Evolutionary conservation across 2,329 filamentous ascomycete genomes (phyloP).

Genomic region (Epichloe coenophiala): DNA sequence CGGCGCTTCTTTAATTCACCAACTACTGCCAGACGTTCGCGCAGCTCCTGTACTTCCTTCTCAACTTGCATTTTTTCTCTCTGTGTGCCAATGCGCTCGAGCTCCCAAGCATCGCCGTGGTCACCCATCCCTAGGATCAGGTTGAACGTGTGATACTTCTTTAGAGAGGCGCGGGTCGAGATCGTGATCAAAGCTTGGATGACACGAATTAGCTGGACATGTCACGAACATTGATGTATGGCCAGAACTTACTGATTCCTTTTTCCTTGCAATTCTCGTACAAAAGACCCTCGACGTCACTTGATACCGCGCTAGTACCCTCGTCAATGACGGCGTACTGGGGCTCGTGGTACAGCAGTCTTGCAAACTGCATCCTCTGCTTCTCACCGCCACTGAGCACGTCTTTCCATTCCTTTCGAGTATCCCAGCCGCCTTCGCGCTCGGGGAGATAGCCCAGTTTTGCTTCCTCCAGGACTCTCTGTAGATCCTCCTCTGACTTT

Average conservation of each 20-base stretch:
- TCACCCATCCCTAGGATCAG: slow-evolving; percentile 72
- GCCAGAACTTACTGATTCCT: slow-evolving; percentile 64
- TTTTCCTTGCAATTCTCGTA: slow-evolving; percentile 89
- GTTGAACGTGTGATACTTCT: slow-evolving; percentile 91
- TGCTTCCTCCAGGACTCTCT: slow-evolving; percentile 67
- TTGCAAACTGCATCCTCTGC: slow-evolving; percentile 83
- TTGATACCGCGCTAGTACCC: slow-evolving; percentile 85
- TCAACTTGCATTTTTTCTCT: slow-evolving; percentile 87
- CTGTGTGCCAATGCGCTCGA: slow-evolving; percentile 86
- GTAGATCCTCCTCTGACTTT: slow-evolving; percentile 65
- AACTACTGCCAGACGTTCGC: slow-evolving; percentile 67
- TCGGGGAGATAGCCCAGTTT: slow-evolving; percentile 79
- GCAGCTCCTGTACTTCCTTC: slow-evolving; percentile 74
- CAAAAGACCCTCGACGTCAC: slow-evolving; percentile 83
- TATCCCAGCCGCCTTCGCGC: slow-evolving; percentile 92
- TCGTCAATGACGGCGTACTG: slow-evolving; percentile 91
- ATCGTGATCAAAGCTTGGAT: slow-evolving; percentile 77
- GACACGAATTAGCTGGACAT: slow-evolving; percentile 5
- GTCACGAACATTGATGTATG: neutral
- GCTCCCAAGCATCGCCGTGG: slow-evolving; percentile 76
- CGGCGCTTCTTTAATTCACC: slow-evolving; percentile 70
- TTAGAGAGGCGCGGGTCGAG: slow-evolving; percentile 83
- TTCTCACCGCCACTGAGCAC: slow-evolving; percentile 96
- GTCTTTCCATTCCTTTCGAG: slow-evolving; percentile 96
- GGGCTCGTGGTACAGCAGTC: slow-evolving; percentile 88